Evolutionary conservation across 148 eudicot genomes (phyloP).

Genomic region (Diospyros lotus): DNA sequence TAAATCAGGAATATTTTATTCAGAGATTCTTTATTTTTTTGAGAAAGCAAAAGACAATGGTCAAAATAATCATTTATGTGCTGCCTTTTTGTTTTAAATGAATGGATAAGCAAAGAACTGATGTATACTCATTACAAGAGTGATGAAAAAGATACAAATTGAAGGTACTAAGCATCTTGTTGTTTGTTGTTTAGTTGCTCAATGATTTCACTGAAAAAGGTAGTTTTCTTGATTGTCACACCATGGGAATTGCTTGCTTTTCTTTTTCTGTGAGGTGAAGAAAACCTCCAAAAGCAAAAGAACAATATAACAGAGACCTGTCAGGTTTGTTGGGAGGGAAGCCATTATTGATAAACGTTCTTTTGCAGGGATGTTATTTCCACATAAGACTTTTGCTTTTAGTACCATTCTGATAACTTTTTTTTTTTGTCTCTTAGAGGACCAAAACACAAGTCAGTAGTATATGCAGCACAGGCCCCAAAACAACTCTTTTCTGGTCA

Average conservation of each 20-base stretch:
- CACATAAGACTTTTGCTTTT: constrained; percentile 6
- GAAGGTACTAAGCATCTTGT: constrained; percentile 2
- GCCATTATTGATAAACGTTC: constrained; percentile 14
- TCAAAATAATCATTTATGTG: constrained; percentile 29
- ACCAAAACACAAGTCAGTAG: constrained; percentile 1
- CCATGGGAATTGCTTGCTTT: constrained; percentile 31
- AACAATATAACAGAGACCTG: constrained; percentile 25
- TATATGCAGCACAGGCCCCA: background rate
- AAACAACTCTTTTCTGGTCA: too few species aligned
- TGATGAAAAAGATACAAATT: constrained; percentile 21
- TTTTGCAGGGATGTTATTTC: constrained; percentile 7
- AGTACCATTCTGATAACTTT: background rate
- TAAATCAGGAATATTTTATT: constrained; percentile 15
- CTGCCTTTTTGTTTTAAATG: constrained; percentile 23
- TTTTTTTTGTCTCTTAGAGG: constrained; percentile 3
- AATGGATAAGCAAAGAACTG: constrained; percentile 26
- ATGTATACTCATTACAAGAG: constrained; percentile 37
- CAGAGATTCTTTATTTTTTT: constrained; percentile 31
- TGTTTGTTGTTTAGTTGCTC: constrained; percentile 9
- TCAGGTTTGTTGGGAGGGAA: constrained; percentile 23
- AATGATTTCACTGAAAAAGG: constrained; percentile 43
- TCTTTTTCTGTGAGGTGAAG: constrained; percentile 26
- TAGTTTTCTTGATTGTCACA: constrained; percentile 37
- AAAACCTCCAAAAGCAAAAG: constrained; percentile 33
- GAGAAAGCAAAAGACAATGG: constrained; percentile 14